Base-by-base conservation (phyloP, 176 grass and related monocot species). In the Musa beccarii region DNA sequence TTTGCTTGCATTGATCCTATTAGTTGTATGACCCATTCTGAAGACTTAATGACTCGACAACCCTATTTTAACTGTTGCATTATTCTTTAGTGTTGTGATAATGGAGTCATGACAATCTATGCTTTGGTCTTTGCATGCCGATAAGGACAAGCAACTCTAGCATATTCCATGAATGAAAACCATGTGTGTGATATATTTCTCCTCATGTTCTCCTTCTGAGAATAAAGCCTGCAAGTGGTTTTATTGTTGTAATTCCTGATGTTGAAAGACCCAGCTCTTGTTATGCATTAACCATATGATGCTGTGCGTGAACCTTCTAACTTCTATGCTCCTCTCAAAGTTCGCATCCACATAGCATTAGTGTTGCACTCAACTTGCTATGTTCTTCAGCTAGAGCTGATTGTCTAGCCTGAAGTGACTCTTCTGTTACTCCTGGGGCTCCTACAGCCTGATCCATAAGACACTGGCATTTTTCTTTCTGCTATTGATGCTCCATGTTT, bases 351-450 rank as follows among this genome's bases (percentile, higher is more conserved):
- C 89, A 99, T 21, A 89, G 73, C 96, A 92, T 88, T 23, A 87
- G 81, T 54, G 84, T 76, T 68, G 72, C 51, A 52, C 71, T 80
- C 75, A 84, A 43, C 34, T 43, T 43, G 34, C 34, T 43, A 43
- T 43, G 64, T 21, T 81, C 90, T 76, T 97, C 94, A 0, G 83
- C 84, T 82, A 92, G 76, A 66, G 85, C 82, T 70, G 81, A 81
- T 81, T 94, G 90, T n/a, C 90, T 85, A 66, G 95, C 89, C 56
- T 87, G 66, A 83, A 92, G 94, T 12, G 94, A 79, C 78, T 81
- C 86, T 79, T 99, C 95, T 3, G 91, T 99, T 49, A 92, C 91
- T 11, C 95, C 92, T 78, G 91, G 95, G 43, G 92, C 95, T 84
- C 95, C 91, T 65, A 91, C 91, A 53, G 94, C 91, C 95, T 99